These are phyloP conservation scores for Yamadazyma songkhlaensis DNA, from an alignment of 1,139 yeast genomes.

Conservation along the genomic window DNA sequence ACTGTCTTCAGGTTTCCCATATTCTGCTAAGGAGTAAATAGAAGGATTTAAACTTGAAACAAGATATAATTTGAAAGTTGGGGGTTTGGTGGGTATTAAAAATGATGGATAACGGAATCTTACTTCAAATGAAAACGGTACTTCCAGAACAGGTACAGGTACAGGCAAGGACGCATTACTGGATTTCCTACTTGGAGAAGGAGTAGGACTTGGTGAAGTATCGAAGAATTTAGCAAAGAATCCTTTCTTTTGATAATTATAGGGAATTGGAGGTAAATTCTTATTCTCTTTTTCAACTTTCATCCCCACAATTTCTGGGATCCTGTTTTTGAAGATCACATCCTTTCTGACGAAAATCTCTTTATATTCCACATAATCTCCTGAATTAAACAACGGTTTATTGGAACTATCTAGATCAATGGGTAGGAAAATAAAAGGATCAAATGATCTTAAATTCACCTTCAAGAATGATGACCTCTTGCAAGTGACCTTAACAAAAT, in stretches of 20 bases:
- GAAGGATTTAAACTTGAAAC: constrained; percentile 35
- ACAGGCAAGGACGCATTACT: constrained; percentile 17
- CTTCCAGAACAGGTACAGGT: constrained; percentile 29
- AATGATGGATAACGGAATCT: constrained; percentile 47
- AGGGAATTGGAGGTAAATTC: constrained; percentile 19
- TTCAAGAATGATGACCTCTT: constrained; percentile 53
- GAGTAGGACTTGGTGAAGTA: constrained; percentile 3
- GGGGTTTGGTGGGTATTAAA: constrained; percentile 39
- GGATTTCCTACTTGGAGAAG: background rate
- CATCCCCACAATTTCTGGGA: constrained; percentile 46
- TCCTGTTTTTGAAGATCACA: constrained; percentile 32
- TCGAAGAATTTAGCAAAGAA: constrained; percentile 22
- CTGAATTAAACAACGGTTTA: constrained; percentile 16
- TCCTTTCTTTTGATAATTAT: constrained; percentile 15
- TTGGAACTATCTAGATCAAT: constrained; percentile 37
- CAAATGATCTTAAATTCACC: constrained; percentile 44
- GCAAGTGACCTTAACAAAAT: constrained; percentile 60
- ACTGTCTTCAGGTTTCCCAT: constrained; percentile 37
- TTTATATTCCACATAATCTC: constrained; percentile 28
- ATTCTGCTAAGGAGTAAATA: constrained; percentile 33
- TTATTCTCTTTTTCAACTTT: constrained; percentile 17
- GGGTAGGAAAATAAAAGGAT: constrained; percentile 55
- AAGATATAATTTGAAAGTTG: constrained; percentile 38
- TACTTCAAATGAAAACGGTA: constrained; percentile 45
- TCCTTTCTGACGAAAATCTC: constrained; percentile 44